phyloP scores from a whole-genome alignment of 768 basidiomycete genomes.

The Strobilomyces dryophilus region DNA sequence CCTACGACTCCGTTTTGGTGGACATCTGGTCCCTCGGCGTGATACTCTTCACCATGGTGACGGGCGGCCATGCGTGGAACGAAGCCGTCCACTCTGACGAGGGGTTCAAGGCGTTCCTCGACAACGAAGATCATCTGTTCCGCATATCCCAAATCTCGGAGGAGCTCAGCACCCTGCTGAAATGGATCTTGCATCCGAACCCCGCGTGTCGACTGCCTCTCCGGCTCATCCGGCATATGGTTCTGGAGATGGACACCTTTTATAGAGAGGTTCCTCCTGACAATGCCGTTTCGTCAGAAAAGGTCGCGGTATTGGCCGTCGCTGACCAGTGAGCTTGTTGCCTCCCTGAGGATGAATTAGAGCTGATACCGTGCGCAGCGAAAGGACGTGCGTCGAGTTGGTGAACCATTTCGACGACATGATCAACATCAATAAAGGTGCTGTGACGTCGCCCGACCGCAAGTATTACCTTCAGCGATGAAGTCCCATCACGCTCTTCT shows the following conservation, averaged over 20 bases:
- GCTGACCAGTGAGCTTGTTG: not conserved
- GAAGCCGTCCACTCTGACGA: not conserved
- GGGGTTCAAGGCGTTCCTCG: not conserved
- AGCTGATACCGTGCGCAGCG: not conserved
- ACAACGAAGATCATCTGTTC: slow-evolving; percentile 2
- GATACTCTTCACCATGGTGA: slow-evolving; percentile 78
- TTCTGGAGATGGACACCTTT: not conserved
- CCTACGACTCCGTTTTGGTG: slow-evolving; percentile 12
- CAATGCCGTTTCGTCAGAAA: not conserved
- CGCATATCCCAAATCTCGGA: slow-evolving; percentile 1
- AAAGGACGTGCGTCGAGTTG: not conserved
- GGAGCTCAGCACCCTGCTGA: slow-evolving; percentile 1
- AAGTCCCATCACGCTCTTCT: too few species aligned
- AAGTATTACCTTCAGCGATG: too few species aligned
- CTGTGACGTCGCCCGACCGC: too few species aligned
- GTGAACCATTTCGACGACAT: too few species aligned
- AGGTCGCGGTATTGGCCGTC: not conserved
- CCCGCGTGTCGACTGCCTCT: not conserved
- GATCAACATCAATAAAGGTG: too few species aligned
- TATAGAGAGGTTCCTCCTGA: not conserved
- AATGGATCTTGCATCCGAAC: not conserved
- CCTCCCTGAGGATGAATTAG: not conserved
- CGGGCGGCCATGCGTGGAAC: slow-evolving; percentile 32
- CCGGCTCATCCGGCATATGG: not conserved
- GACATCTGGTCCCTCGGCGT: slow-evolving; percentile 77